Evolutionary conservation across 176 grass and related monocot species (phyloP), one percentile per base, ranked within the genome.

Genomic region (Oryza officinalis): DNA sequence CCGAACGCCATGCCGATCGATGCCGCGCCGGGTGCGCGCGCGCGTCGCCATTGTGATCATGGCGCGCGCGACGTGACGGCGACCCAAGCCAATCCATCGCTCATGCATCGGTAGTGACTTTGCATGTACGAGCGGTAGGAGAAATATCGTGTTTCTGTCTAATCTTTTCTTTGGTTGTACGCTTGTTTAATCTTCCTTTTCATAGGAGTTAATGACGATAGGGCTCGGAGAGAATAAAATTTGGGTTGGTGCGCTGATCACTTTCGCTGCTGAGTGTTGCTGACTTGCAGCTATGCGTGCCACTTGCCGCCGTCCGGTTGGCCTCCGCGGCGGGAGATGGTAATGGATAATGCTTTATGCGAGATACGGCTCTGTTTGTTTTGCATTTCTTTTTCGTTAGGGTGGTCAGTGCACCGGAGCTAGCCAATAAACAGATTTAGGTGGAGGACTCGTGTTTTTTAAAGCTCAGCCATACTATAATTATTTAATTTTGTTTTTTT

Each of bases 241-340:
- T 61, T 15, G 11, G 6, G 25, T n/a, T 13, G 67, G 65, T 85
- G 71, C 50, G 83, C 25, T 6, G 18, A 27, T 64, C 63, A 17
- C 44, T 88, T 67, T 45, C 26, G 14, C 38, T 0, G 33, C 14
- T n/a, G 20, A 38, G 17, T 17, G 45, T 2, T 27, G 75, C 60
- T 47, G 54, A 57, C 20, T n/a, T 57, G 18, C 52, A n/a, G 52
- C 18, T n/a, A 22, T 4, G 4, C 45, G 13, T 23, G 82, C 38
- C 87, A 81, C 82, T 4, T 69, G 82, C 18, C 87, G 71, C 22
- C 13, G 23, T 5, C 1, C 15, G 52, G 71, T 85, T 85, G 82
- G 82, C 10, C 17, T n/a, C 3, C 63, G 47, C 23, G 47, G n/a
- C 28, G 18, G 8, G 22, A 22, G 49, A 22, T 69, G 46, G 27